Evolutionary conservation across 768 basidiomycete species (phyloP), one percentile per base, ranked within the genome.

Genomic region (Strobilomyces dryophilus): DNA sequence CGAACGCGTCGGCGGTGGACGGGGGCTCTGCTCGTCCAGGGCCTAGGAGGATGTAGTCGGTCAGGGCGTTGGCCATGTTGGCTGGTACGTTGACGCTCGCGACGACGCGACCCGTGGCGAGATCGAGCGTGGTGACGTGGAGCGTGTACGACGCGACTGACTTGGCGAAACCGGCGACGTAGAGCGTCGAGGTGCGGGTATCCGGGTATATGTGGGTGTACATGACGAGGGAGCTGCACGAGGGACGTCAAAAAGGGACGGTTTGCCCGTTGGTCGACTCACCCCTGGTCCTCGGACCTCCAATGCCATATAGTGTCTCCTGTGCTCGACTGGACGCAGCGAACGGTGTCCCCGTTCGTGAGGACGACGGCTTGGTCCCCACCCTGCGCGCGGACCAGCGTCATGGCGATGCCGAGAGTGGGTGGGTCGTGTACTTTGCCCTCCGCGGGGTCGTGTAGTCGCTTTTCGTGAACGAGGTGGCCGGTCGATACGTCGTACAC

Each of bases 271-370:
- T 9, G 21, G 41, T 14, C 6, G 21, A 72, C 82, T 58, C 61
- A 91, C 89, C 76, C 78, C 45, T 84, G 78, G 62, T 89, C 87
- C 14, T 75, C 74, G 21, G 84, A 77, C n/a, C 74, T 76, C 87
- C 90, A 93, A 2, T 70, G 73, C 93, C 92, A 95, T 24, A 71
- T 65, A 1, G 73, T 68, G 9, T 79, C 72, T 1, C 90, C 90
- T 1, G 76, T 78, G 3, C 54, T 62, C 1, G 73, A 63, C 52
- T 80, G 68, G 14, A 94, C 56, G 27, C 73, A 73, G 9, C 72
- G 76, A 8, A 93, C 74, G 0, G 74, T 75, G 61, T 81, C 73
- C 5, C 83, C 87, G 57, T 87, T 82, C 0, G 80, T 81, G 20
- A 79, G 75, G 54, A 81, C 79, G 18, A 84, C 14, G 4, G 52